phyloP scores from a whole-genome alignment of 2,329 filamentous ascomycete genomes.

The Rhynchosporium agropyri region DNA sequence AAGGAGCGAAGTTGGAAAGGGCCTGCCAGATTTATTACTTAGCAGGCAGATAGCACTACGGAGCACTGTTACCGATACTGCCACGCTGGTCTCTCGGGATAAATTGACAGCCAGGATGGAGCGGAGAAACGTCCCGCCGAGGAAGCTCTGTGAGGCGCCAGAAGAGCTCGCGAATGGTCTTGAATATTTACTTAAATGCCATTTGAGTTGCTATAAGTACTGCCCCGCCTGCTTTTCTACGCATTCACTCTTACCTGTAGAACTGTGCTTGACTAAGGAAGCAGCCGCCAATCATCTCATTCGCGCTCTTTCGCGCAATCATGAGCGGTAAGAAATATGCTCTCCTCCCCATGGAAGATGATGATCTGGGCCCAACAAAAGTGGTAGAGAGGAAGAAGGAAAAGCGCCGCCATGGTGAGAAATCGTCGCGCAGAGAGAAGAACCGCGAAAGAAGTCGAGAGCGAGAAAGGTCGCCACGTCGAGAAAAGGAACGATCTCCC shows the following conservation, averaged over 20 bases:
- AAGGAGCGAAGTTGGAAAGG: slow-evolving; percentile 13
- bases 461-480: slow-evolving; percentile 26
- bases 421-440: slow-evolving; percentile 42
- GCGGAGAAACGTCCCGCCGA: background rate
- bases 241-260: background rate
- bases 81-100: slow-evolving; percentile 29
- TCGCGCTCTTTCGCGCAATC: background rate
- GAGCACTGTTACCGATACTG: slow-evolving; percentile 22
- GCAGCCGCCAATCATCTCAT: background rate
- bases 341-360: slow-evolving; percentile 68
- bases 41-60: slow-evolving; percentile 7
- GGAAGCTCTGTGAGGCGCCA: background rate
- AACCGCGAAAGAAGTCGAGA: slow-evolving; percentile 46
- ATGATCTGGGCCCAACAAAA: slow-evolving; percentile 59
- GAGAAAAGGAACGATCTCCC: slow-evolving; percentile 39
- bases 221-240: background rate
- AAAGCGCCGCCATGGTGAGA: slow-evolving; percentile 43
- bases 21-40: slow-evolving; percentile 28
- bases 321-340: slow-evolving; percentile 63
- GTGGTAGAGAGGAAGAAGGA: slow-evolving; percentile 53
- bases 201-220: background rate
- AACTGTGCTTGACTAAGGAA: slow-evolving; percentile 8
- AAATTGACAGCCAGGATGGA: slow-evolving; percentile 4
- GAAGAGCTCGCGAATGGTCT: background rate
- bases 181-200: background rate